Base-by-base conservation (phyloP, 2,329 filamentous ascomycete genomes). In the Rhexocercosporidium sp. region DNA sequence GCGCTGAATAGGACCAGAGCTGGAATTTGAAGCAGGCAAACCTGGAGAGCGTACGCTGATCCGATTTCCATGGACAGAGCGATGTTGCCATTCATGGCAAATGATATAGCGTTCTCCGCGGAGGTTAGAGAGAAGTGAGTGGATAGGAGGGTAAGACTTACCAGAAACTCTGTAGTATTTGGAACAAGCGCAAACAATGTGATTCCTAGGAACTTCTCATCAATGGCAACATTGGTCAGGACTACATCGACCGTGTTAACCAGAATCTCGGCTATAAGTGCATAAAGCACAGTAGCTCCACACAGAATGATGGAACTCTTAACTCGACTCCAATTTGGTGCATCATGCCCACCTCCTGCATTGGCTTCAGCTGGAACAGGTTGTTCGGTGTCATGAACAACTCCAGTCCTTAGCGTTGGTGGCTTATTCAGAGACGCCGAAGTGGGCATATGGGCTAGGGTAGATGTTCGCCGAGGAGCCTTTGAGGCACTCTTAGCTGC, bases 1-100 rank as follows among this genome's bases (percentile, higher is more conserved):
- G 93, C 94, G 67, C 92, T 96, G 84, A 95, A 99, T 49, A 97
- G 84, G 1, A 99, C 95, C 1, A 99, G 84, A 0, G 94, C 94
- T 0, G 96, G 96, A 22, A 98, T 94, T 77, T 99, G 96, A 22
- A 99, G 85, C 31, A 99, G 85, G 77, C 95, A 97, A 59, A 99
- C 96, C 80, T 99, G 96, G 51, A 99, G 84, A 1, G 96, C 96
- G 77, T 99, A 99, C 1, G 95, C 95, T 0, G 94, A 97, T 72
- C 96, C 96, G 73, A 99, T 99, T 77, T 99, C 96, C 96, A 99
- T 99, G 44, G 94, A 97, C 20, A 99, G 83, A 0, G 96, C 96
- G 79, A 99, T 98, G 79, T 99, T 99, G 68, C 96, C 96, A 77
- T 99, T 98, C 95, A 99, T 99, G 63, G 96, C 96, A 78, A 99